phyloP scores from a whole-genome alignment of 371 early-diverging fungal species.

The Apophysomyces elegans region DNA sequence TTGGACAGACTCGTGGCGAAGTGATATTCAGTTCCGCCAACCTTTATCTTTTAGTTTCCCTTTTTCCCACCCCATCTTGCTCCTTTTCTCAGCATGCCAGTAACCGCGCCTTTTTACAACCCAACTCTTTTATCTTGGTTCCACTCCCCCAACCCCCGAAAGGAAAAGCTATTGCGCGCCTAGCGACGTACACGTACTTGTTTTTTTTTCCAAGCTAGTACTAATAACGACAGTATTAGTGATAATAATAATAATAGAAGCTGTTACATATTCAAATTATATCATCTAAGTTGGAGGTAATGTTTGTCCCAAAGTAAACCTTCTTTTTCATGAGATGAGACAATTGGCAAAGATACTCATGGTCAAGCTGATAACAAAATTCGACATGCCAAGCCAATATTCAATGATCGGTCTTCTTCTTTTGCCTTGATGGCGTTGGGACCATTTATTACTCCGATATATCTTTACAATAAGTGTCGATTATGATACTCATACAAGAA shows the following conservation, averaged over 20 bases:
- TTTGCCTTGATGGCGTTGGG: too few relatives aligned
- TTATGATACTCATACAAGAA: neutral
- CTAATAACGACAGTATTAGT: too few relatives aligned
- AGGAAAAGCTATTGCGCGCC: neutral
- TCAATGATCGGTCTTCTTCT: too few relatives aligned
- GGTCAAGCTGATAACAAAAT: too few relatives aligned
- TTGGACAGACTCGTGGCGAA: constrained; percentile 11
- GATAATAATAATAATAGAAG: neutral
- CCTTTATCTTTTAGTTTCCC: neutral
- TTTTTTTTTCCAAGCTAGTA: neutral
- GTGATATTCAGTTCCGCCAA: neutral
- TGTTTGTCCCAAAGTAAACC: too few relatives aligned
- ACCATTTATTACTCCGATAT: neutral
- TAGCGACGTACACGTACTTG: neutral
- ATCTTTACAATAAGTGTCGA: neutral
- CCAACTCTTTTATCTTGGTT: neutral
- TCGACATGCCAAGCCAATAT: too few relatives aligned
- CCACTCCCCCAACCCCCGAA: neutral
- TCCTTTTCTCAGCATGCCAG: neutral
- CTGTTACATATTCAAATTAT: neutral
- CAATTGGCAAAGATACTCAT: too few relatives aligned
- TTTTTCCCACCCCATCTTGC: constrained; percentile 5
- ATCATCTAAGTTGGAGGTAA: too few relatives aligned
- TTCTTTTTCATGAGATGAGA: too few relatives aligned
- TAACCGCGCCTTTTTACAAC: neutral